A percentile compares a stretch with the other conserved stretches of the same genome.
Evolutionary conservation across 306 rosid species (phyloP).

Genomic region (Mimosa pudica): DNA sequence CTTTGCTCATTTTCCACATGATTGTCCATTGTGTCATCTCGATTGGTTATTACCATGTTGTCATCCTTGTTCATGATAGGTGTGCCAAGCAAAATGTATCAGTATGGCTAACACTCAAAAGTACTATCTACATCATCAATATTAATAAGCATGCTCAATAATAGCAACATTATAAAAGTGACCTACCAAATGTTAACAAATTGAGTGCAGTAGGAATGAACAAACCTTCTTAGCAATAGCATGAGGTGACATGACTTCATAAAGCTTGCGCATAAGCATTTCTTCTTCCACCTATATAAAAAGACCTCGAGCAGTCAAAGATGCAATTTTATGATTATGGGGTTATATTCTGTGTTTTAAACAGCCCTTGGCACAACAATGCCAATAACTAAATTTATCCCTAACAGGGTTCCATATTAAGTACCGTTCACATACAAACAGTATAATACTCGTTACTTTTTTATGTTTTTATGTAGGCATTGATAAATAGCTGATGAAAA

Average conservation of each 20-base stretch:
- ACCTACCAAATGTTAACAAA: not conserved
- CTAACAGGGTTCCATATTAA: not conserved
- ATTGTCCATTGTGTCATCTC: not conserved
- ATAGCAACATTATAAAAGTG: not conserved
- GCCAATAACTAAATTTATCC: not conserved
- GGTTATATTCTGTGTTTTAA: not conserved
- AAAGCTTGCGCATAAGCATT: constrained; percentile 45
- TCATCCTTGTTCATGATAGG: not conserved
- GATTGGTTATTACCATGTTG: not conserved
- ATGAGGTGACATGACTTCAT: constrained; percentile 35
- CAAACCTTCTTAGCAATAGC: constrained; percentile 28
- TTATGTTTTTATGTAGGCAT: not conserved
- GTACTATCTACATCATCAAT: not conserved
- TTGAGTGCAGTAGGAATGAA: not conserved
- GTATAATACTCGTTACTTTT: not conserved
- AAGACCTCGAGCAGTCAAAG: not conserved
- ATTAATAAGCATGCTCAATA: not conserved
- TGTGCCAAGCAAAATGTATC: not conserved
- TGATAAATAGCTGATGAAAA: not conserved
- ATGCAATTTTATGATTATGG: constrained; percentile 1
- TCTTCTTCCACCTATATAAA: constrained; percentile 43
- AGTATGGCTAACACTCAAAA: constrained; percentile 1
- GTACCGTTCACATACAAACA: not conserved
- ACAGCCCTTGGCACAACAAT: not conserved
- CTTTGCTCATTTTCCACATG: not conserved